Conservation (phyloP, 305 asterid species). For the Fraxinus ornus region DNA sequence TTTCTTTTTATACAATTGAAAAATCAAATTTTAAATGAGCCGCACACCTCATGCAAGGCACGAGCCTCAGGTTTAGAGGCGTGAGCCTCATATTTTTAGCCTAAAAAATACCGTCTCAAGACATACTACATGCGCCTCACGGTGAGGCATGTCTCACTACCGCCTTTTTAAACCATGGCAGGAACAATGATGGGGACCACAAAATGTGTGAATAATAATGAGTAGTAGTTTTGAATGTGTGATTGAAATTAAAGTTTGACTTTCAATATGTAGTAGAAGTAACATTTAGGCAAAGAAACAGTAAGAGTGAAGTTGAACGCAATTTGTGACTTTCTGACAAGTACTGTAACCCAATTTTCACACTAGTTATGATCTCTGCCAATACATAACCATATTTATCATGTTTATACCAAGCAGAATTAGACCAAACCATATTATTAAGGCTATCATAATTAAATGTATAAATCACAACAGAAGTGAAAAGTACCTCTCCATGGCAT, state of each 20-base stretch:
- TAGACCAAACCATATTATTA: slow-evolving; percentile 4
- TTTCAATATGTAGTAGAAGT: not conserved
- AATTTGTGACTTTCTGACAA: not conserved
- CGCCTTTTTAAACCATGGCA: too few species aligned
- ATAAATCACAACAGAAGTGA: not conserved
- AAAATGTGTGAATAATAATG: not conserved
- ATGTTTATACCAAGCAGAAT: not conserved
- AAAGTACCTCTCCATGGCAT: slow-evolving; percentile 81
- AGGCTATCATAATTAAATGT: not conserved
- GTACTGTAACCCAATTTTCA: not conserved
- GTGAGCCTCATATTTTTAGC: too few species aligned
- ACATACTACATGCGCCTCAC: too few species aligned
- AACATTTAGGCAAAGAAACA: not conserved
- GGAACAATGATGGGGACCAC: not conserved
- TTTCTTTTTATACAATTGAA: too few species aligned
- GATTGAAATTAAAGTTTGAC: not conserved
- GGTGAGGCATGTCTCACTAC: too few species aligned
- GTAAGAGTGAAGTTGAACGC: slow-evolving; percentile 9
- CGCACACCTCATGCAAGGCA: too few species aligned
- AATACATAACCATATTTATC: slow-evolving; percentile 13
- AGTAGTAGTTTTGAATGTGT: not conserved
- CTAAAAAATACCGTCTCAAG: too few species aligned
- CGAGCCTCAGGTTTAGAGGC: too few species aligned
- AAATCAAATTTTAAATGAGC: too few species aligned
- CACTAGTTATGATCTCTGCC: not conserved